phyloP scores from a whole-genome alignment of 768 basidiomycete species.

The Lepiota venenata region DNA sequence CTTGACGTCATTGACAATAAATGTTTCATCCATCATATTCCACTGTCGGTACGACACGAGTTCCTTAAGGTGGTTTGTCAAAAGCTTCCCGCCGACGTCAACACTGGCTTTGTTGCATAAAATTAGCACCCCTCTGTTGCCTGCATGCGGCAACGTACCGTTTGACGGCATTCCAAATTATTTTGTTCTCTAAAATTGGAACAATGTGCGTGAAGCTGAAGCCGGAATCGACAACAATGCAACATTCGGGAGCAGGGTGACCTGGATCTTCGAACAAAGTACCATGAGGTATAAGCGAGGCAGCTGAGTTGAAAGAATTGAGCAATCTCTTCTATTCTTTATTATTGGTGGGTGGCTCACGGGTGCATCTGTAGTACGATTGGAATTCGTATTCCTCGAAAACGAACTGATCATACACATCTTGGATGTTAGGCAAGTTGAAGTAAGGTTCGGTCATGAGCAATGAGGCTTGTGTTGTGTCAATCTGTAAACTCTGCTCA shows the following conservation, averaged over 20 bases:
- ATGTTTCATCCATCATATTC: constrained; percentile 98
- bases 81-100: constrained; percentile 91
- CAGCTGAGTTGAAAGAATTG: constrained; percentile 45
- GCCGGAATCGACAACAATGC: constrained; percentile 83
- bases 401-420: constrained; percentile 91
- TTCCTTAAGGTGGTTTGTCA: constrained; percentile 95
- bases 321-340: neutral
- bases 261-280: constrained; percentile 54
- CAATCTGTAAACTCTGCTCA: constrained; percentile 43
- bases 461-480: constrained; percentile 69
- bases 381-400: constrained; percentile 97
- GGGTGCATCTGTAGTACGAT: constrained; percentile 76
- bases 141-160: constrained; percentile 43
- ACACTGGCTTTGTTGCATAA: constrained; percentile 48
- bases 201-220: constrained; percentile 95
- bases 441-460: constrained; percentile 94
- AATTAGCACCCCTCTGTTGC: constrained; percentile 5
- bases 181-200: constrained; percentile 70
- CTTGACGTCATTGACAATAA: constrained; percentile 91
- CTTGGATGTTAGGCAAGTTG: constrained; percentile 89
- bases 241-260: constrained; percentile 66
- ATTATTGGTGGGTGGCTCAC: constrained; percentile 42
- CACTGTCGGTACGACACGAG: constrained; percentile 93
- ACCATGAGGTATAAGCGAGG: constrained; percentile 75
- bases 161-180: constrained; percentile 81